Percentiles rank a stretch among this genome's conserved stretches.
Conservation (phyloP, 2,329 filamentous ascomycete genomes). For the Dothideomycetidae sp. region DNA sequence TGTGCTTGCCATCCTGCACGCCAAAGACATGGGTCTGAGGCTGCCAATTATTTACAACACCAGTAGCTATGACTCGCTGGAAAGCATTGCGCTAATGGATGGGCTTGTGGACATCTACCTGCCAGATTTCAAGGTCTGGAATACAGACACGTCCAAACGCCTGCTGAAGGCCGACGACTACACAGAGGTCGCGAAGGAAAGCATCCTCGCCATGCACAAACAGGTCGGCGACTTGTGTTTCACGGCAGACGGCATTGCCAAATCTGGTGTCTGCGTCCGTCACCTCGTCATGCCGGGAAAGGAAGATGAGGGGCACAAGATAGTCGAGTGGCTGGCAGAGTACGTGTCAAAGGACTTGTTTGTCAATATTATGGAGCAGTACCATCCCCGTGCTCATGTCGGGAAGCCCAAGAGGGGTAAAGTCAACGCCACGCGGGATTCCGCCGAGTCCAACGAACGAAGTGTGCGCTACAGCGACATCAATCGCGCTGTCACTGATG, state of each 20-base stretch:
- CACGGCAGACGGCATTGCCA: constrained; percentile 66
- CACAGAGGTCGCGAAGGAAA: constrained; percentile 55
- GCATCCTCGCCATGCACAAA: constrained; percentile 61
- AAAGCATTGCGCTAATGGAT: constrained; percentile 57
- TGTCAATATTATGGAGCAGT: constrained; percentile 83
- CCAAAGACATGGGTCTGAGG: constrained; percentile 52
- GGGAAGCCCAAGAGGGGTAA: constrained; percentile 46
- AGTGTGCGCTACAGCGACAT: constrained; percentile 60
- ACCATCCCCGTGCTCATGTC: constrained; percentile 66
- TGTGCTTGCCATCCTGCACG: constrained; percentile 59
- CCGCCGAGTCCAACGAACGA: constrained; percentile 17
- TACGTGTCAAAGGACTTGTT: constrained; percentile 63
- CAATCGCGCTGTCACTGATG: constrained; percentile 52
- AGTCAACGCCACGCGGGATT: constrained; percentile 19
- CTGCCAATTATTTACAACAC: constrained; percentile 77
- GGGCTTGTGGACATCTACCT: constrained; percentile 75
- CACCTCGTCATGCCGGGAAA: constrained; percentile 78
- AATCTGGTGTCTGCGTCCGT: constrained; percentile 58
- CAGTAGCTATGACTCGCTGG: constrained; percentile 63
- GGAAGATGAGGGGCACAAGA: constrained; percentile 56
- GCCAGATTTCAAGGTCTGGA: constrained; percentile 82
- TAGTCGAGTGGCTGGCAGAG: constrained; percentile 61
- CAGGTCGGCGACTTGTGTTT: constrained; percentile 68
- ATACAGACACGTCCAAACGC: constrained; percentile 47
- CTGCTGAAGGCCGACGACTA: constrained; percentile 70